These are phyloP conservation scores for Sanghuangporus baumii DNA, from an alignment of 1,284 basidiomycete species.

Conservation along the genomic window DNA sequence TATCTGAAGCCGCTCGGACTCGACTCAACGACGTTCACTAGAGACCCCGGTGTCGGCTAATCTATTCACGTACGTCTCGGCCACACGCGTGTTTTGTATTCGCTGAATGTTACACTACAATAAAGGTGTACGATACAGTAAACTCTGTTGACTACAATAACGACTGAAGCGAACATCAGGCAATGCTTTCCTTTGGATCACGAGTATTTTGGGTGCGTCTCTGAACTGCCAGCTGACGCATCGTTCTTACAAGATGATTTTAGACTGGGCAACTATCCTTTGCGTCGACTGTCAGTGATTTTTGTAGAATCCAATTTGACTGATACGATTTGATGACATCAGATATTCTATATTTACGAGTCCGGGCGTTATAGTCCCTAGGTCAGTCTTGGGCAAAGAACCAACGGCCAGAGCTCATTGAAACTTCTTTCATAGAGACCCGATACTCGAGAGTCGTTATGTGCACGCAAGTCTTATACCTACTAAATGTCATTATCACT, in stretches of 20 bases:
- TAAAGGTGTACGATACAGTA: neutral
- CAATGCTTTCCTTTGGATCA: neutral
- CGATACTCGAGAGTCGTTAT: neutral
- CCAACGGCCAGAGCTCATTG: neutral
- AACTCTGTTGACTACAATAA: neutral
- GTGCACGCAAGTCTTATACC: neutral
- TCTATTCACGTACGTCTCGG: neutral
- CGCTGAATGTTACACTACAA: neutral
- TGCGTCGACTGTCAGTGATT: neutral
- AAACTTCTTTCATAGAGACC: neutral
- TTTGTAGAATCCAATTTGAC: neutral
- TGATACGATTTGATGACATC: neutral
- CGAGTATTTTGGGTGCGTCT: neutral
- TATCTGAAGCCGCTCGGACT: neutral
- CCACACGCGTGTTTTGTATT: no score
- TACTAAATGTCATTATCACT: neutral
- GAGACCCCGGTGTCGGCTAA: neutral
- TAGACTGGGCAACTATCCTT: slow-evolving; percentile 1
- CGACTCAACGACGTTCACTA: neutral
- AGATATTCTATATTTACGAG: slow-evolving; percentile 4
- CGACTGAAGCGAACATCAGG: neutral
- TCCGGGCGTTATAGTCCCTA: neutral
- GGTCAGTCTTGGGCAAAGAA: neutral
- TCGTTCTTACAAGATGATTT: neutral
- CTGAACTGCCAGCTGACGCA: neutral